phyloP scores from a whole-genome alignment of 148 eudicot genomes.

The Cornus florida region DNA sequence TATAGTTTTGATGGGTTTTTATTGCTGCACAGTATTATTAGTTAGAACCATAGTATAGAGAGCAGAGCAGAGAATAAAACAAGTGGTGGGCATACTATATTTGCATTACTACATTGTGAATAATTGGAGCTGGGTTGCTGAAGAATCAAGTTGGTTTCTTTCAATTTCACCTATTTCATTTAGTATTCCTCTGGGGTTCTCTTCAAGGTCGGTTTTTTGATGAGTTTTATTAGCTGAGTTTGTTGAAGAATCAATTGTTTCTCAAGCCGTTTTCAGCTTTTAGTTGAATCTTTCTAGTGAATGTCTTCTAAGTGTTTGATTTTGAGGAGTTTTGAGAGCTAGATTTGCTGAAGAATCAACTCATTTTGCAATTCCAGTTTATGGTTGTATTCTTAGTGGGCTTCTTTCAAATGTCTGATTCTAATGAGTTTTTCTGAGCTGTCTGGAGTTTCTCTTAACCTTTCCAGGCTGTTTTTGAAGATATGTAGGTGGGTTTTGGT shows the following conservation, averaged over 20 bases:
- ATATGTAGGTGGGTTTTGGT: slow-evolving; percentile 40
- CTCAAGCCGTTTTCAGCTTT: too few relatives aligned
- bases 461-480: slow-evolving; percentile 29
- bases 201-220: too few relatives aligned
- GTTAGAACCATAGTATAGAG: background rate
- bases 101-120: slow-evolving; percentile 2
- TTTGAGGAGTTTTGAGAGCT: slow-evolving; percentile 26
- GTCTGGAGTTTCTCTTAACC: slow-evolving; percentile 31
- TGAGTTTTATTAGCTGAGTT: too few relatives aligned
- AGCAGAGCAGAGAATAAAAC: slow-evolving; percentile 4
- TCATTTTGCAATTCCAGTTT: background rate
- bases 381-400: background rate
- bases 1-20: slow-evolving; percentile 25
- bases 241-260: too few relatives aligned
- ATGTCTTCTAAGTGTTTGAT: background rate
- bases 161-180: slow-evolving; percentile 4
- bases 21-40: slow-evolving; percentile 6
- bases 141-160: slow-evolving; percentile 16
- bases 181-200: background rate
- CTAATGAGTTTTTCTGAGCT: slow-evolving; percentile 43
- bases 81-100: slow-evolving; percentile 12
- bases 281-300: too few relatives aligned
- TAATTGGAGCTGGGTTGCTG: slow-evolving; percentile 17
- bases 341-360: background rate
- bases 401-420: too few relatives aligned